phyloP scores from a whole-genome alignment of 441 rosid species.

The Erodium moschatum region DNA sequence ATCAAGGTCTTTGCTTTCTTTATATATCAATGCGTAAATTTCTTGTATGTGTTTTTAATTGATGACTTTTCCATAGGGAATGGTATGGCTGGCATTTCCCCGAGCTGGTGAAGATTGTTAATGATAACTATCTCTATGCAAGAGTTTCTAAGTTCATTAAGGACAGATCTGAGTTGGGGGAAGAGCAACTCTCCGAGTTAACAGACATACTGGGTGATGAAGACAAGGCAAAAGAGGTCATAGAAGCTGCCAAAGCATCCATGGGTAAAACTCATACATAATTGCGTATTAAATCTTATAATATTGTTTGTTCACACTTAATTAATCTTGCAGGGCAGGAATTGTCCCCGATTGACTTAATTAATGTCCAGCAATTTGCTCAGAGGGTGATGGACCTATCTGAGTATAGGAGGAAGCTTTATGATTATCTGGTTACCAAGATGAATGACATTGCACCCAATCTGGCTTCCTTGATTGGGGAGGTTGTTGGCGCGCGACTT shows the following conservation, averaged over 20 bases:
- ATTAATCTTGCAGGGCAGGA: conserved; percentile 59
- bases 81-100: conserved; percentile 99
- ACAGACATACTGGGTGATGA: conserved; percentile 87
- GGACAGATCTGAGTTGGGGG: conserved; percentile 72
- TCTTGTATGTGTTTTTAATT: not conserved
- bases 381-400: conserved; percentile 81
- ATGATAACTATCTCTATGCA: conserved; percentile 87
- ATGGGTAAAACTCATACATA: conserved; percentile 50
- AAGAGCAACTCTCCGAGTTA: conserved; percentile 59
- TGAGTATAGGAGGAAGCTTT: conserved; percentile 79
- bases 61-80: conserved; percentile 44
- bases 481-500: conserved; percentile 83
- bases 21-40: no score
- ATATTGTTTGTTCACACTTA: conserved; percentile 3
- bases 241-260: conserved; percentile 95
- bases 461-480: conserved; percentile 89
- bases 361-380: conserved; percentile 74
- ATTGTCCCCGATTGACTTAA: conserved; percentile 71
- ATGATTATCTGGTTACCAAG: conserved; percentile 76
- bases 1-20: conserved; percentile 2
- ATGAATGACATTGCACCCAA: conserved; percentile 95
- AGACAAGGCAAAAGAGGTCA: conserved; percentile 83
- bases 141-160: conserved; percentile 70
- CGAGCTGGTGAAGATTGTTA: conserved; percentile 82
- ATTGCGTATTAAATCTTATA: not conserved